Evolutionary conservation across 2,329 filamentous ascomycete species (phyloP).

Genomic region (Metarhizium rileyi): DNA sequence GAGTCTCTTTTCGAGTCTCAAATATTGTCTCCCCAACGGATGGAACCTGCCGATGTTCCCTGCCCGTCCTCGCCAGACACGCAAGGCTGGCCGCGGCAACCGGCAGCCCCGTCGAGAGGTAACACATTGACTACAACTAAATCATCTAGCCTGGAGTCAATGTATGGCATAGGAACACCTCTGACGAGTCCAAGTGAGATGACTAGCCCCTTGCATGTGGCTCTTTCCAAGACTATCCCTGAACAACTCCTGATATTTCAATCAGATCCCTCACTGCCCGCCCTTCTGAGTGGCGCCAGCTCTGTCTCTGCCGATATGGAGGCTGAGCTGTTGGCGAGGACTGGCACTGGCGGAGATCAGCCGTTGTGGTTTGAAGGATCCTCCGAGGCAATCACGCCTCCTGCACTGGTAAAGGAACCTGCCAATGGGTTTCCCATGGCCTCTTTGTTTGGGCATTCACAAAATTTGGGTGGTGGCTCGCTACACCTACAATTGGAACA

Average conservation of each 20-base stretch:
- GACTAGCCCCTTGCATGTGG: conserved; percentile 36
- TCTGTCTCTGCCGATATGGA: conserved; percentile 55
- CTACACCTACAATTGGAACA: conserved; percentile 20
- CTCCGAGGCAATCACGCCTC: conserved; percentile 44
- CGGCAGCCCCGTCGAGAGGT: conserved; percentile 25
- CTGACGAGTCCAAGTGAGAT: conserved; percentile 46
- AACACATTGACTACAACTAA: conserved; percentile 34
- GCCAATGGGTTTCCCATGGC: conserved; percentile 37
- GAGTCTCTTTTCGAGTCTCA: neutral
- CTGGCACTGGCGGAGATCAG: conserved; percentile 27
- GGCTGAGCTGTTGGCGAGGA: conserved; percentile 35
- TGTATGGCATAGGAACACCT: conserved; percentile 38
- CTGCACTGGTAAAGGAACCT: conserved; percentile 38
- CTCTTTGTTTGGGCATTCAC: conserved; percentile 23
- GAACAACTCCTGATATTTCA: conserved; percentile 44
- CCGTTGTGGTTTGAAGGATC: conserved; percentile 36
- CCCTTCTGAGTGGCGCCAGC: conserved; percentile 52
- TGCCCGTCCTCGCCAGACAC: conserved; percentile 39
- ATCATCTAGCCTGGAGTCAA: conserved; percentile 43
- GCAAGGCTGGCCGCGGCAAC: conserved; percentile 23
- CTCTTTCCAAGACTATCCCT: conserved; percentile 30
- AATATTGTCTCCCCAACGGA: neutral
- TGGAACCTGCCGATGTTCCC: conserved; percentile 22
- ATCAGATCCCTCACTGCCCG: conserved; percentile 55
- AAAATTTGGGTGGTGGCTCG: conserved; percentile 23